Conservation (phyloP, 805 yeast genomes). For the Cyberlindnera mycetangii region DNA sequence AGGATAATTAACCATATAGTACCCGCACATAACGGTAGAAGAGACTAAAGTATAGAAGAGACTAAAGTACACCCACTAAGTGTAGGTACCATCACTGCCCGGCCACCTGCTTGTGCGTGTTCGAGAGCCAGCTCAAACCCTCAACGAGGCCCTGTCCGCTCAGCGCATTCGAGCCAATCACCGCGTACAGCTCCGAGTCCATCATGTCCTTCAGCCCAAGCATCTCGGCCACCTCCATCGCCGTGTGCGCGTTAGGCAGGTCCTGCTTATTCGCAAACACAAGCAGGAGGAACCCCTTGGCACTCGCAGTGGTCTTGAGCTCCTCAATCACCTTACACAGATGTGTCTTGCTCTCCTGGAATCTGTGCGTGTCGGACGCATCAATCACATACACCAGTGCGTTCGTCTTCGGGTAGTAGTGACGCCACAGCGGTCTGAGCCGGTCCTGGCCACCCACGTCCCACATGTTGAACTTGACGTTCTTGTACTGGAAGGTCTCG, state of each 20-base stretch:
- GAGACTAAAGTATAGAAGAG: not conserved
- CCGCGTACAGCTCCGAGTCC: slow-evolving; percentile 75
- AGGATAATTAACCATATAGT: no score
- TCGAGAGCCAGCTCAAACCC: slow-evolving; percentile 82
- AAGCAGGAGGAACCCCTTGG: slow-evolving; percentile 72
- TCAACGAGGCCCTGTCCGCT: slow-evolving; percentile 89
- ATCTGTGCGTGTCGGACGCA: slow-evolving; percentile 65
- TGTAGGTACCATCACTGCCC: no score
- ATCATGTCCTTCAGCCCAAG: slow-evolving; percentile 57
- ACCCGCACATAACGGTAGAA: not conserved
- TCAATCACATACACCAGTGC: slow-evolving; percentile 91
- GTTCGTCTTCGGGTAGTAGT: slow-evolving; percentile 89
- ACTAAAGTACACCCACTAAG: not conserved
- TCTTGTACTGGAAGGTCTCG: slow-evolving; percentile 78
- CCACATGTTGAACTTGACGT: slow-evolving; percentile 85
- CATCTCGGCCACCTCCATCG: slow-evolving; percentile 77
- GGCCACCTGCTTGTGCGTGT: slow-evolving; percentile 42
- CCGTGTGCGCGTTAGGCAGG: slow-evolving; percentile 84
- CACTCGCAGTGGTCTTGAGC: slow-evolving; percentile 48
- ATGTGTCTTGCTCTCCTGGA: slow-evolving; percentile 77
- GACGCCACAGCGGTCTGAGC: slow-evolving; percentile 92
- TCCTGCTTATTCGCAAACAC: slow-evolving; percentile 95
- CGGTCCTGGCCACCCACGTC: slow-evolving; percentile 96
- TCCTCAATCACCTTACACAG: slow-evolving; percentile 75
- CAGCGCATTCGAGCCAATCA: slow-evolving; percentile 85